These are phyloP conservation scores for Lepidium didymum DNA, from an alignment of 345 rosid species.

Conservation along the genomic window DNA sequence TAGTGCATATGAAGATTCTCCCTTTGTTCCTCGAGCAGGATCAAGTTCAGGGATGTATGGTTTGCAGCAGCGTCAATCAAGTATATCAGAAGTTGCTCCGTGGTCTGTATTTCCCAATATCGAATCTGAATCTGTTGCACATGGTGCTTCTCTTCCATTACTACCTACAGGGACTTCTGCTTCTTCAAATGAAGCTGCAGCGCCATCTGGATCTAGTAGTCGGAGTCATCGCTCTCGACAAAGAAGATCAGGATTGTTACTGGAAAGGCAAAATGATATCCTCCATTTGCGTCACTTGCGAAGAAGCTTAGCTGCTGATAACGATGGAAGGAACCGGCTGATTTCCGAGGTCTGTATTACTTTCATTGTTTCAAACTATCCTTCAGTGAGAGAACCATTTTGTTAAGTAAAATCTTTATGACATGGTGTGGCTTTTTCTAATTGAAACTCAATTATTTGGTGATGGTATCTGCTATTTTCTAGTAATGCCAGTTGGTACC, in stretches of 20 bases:
- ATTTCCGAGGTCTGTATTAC: conserved; percentile 56
- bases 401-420: background rate
- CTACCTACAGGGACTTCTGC: conserved; percentile 48
- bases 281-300: conserved; percentile 56
- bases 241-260: conserved; percentile 40
- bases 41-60: conserved; percentile 49
- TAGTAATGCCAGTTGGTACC: conserved; percentile 13
- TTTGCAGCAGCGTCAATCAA: conserved; percentile 38
- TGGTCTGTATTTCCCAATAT: conserved; percentile 60
- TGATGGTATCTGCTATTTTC: background rate
- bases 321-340: conserved; percentile 63
- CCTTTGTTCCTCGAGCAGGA: conserved; percentile 39
- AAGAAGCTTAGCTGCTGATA: conserved; percentile 61
- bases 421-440: background rate
- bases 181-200: conserved; percentile 40
- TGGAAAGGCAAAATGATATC: conserved; percentile 51
- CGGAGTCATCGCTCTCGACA: conserved; percentile 42
- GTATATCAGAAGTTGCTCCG: conserved; percentile 52
- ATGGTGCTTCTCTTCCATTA: conserved; percentile 44
- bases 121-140: conserved; percentile 50
- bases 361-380: background rate
- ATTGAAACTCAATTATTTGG: background rate
- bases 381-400: background rate
- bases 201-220: conserved; percentile 40
- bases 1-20: conserved; percentile 35